Base-by-base conservation (phyloP, 1,284 basidiomycete genomes). In the Ustilago esculenta region DNA sequence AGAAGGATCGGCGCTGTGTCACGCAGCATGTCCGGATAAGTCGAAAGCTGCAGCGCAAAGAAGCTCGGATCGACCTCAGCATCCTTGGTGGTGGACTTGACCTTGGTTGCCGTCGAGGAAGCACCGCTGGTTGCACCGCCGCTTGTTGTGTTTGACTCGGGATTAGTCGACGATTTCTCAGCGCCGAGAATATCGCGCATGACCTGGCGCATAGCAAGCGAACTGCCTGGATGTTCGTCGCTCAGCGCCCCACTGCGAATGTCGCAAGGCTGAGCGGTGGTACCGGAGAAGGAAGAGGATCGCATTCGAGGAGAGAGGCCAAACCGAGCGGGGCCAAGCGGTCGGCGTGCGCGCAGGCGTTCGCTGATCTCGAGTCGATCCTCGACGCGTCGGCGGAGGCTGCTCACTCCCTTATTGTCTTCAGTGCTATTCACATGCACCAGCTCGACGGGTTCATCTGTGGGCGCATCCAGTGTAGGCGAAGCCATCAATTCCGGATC, bases 41-140 rank as follows among this genome's bases (percentile, higher is more conserved):
- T 67, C 5, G 93, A 94, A 9, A 97, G 84, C 75, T 96, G 94
- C 20, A 98, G 85, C 0, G 90, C 89, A 42, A 98, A 86, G 83
- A 91, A 97, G 42, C 90, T 88, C 0, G 94, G 95, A 73, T 95
- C 92, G 56, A 97, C 86, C 25, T 57, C 55, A 3, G 52, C 44
- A 17, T 72, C 69, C 52, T 72, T 72, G 4, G 49, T 5, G 3
- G 44, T 42, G n/a, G 39, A 25, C 40, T 56, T 52, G 14, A 50
- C 5, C 20, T 39, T 53, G 37, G 27, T 18, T 4, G 40, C 44
- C 15, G 56, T 30, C n/a, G 46, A 21, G 33, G 37, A 18, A n/a
- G n/a, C n/a, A 20, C 21, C 37, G 14, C 27, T 14, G 4, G 30
- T 37, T 12, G 25, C 23, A 15, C 15, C 29, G 23, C 30, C 32